These are phyloP conservation scores for Polytrichum commune DNA, from an alignment of 225 moss, liverwort and hornwort species.

Conservation along the genomic window DNA sequence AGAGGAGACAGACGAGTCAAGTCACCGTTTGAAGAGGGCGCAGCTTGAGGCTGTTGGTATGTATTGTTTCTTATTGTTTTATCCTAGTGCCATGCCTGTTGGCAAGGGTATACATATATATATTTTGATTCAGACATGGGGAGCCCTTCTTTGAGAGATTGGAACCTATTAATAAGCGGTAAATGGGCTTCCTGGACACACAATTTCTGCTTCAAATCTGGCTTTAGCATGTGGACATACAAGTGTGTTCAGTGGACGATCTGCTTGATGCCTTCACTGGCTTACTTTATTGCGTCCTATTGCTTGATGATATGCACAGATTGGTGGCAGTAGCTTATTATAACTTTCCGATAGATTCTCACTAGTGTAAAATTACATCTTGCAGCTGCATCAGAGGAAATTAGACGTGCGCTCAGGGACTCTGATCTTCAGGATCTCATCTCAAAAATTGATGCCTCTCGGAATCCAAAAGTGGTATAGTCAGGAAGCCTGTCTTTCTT, in stretches of 20 bases:
- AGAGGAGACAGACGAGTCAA: constrained; percentile 27
- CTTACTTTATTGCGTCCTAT: too few relatives aligned
- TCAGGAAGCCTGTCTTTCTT: not conserved
- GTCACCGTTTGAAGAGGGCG: constrained; percentile 36
- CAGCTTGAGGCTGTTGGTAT: constrained; percentile 64
- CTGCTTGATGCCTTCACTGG: too few relatives aligned
- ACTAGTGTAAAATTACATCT: not conserved
- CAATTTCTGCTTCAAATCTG: not conserved
- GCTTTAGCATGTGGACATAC: too few relatives aligned
- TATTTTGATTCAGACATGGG: not conserved
- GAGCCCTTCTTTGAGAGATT: too few relatives aligned
- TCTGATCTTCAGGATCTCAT: constrained; percentile 64
- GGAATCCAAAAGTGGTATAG: constrained; percentile 59
- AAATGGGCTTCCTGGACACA: too few relatives aligned
- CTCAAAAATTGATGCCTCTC: constrained; percentile 63
- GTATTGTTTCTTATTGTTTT: constrained; percentile 4
- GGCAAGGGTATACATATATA: not conserved
- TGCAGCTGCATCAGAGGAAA: constrained; percentile 74
- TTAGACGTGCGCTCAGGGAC: constrained; percentile 71
- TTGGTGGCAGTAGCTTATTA: too few relatives aligned
- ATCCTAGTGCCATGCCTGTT: not conserved
- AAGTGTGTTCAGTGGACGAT: too few relatives aligned
- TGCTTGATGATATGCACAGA: too few relatives aligned
- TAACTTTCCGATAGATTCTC: too few relatives aligned
- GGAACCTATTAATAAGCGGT: too few relatives aligned